Base-by-base conservation (phyloP, 257 asterid genomes). In the Galeopsis tetrahit region DNA sequence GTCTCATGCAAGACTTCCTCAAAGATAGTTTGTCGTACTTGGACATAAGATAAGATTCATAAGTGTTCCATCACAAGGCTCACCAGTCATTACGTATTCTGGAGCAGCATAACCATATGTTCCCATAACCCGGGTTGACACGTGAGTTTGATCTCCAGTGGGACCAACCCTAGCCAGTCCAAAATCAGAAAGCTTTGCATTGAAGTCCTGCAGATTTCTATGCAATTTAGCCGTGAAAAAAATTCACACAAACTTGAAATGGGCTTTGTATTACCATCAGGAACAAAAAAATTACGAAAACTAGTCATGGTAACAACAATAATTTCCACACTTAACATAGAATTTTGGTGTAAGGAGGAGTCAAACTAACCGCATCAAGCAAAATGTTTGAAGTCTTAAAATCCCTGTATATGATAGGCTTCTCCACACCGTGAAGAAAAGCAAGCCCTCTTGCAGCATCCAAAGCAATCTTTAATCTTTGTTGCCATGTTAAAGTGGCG, bases 51-150 rank as follows among this genome's bases (percentile, higher is more conserved):
- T 71, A 34, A 9, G 21, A 49, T 48, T 31, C 35, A 36, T 69
- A 61, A 7, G 43, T 13, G 57, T 53, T 56, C 53, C 34, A 13
- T 69, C 31, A 66, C 61, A 61, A 72, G 43, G 79, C 95, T 87
- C 80, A 94, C 99, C 98, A 2, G 97, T 94, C 99, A 94, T 91
- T 79, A 94, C 92, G 81, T 94, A 94, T 80, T 94, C 98, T 0
- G 98, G 99, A 69, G 99, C 97, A 63, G 98, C 97, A 81, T 94
- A 94, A 56, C 99, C 98, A 34, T 88, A 91, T 52, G 99, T 94
- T 67, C 99, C 99, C 99, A 91, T 88, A 40, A 94, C 97, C 14
- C 97, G 87, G 75, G 99, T 94, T 35, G 99, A 91, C 56, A 94
- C 99, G 58, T 94, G 99, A 28, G 99, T 94, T 85, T 94, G 96